These are phyloP conservation scores for Vachellia collinsii DNA, from an alignment of 306 rosid species.

Conservation along the genomic window DNA sequence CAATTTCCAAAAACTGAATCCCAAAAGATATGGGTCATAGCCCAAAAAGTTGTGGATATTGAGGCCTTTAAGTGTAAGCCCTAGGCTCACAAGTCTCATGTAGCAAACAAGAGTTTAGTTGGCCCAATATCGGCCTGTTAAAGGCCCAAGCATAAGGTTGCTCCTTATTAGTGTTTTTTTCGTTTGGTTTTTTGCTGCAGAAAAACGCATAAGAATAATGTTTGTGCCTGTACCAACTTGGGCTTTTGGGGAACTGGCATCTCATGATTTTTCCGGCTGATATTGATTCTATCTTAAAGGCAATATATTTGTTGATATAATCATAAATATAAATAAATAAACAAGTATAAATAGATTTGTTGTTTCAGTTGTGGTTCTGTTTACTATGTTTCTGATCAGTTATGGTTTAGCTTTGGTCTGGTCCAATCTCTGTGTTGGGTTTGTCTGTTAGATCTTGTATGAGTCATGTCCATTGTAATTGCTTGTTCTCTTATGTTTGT, in stretches of 20 bases:
- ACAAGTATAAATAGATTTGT: background rate
- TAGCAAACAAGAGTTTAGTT: constrained; percentile 27
- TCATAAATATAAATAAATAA: background rate
- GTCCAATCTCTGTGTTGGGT: too few species aligned
- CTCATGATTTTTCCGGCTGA: background rate
- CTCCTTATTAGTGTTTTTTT: constrained; percentile 8
- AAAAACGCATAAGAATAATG: background rate
- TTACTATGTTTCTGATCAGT: too few species aligned
- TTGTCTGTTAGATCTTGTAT: too few species aligned
- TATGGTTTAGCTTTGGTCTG: too few species aligned
- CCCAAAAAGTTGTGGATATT: background rate
- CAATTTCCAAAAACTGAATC: background rate
- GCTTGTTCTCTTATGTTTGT: too few species aligned
- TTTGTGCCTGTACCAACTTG: background rate
- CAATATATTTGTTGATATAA: background rate
- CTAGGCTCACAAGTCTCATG: background rate
- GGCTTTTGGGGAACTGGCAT: background rate
- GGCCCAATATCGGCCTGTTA: constrained; percentile 47
- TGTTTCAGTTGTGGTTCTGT: too few species aligned
- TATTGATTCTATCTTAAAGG: background rate
- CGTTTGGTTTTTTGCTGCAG: background rate
- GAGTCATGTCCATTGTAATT: too few species aligned
- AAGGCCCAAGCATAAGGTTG: constrained; percentile 32
- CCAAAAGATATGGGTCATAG: background rate
- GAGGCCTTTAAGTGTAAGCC: background rate